A percentile compares a stretch with the other conserved stretches of the same genome.
phyloP scores from a whole-genome alignment of 331 rosid genomes.

The Saraca asoca region DNA sequence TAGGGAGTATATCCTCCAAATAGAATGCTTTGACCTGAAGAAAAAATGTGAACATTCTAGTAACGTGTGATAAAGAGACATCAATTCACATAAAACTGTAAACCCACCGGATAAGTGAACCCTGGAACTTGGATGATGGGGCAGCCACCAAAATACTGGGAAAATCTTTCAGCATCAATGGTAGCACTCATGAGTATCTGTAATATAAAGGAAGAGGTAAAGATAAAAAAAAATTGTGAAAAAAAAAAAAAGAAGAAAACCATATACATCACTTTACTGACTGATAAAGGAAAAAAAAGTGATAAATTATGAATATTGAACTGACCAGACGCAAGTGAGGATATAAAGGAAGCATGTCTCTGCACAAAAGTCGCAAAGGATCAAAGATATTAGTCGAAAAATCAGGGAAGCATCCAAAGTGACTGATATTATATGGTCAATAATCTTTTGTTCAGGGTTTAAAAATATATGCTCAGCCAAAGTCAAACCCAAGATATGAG shows the following conservation, averaged over 20 bases:
- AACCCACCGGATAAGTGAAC: conserved; percentile 82
- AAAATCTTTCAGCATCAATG: conserved; percentile 76
- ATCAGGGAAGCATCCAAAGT: conserved; percentile 29
- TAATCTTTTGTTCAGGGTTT: not conserved
- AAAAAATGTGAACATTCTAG: conserved; percentile 23
- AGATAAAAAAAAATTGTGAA: not conserved
- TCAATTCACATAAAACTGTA: conserved; percentile 31
- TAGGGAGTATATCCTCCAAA: conserved; percentile 89
- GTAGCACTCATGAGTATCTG: conserved; percentile 99
- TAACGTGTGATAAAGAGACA: conserved; percentile 24
- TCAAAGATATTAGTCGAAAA: conserved; percentile 23
- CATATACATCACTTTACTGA: not conserved
- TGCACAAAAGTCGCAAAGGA: conserved; percentile 49
- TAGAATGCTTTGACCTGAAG: conserved; percentile 73
- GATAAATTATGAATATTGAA: conserved; percentile 32
- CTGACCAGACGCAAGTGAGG: conserved; percentile 85
- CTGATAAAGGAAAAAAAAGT: conserved; percentile 19
- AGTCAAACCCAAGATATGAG: not conserved
- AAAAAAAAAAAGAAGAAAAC: too few species aligned
- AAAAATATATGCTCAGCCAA: not conserved
- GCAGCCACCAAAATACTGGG: conserved; percentile 92
- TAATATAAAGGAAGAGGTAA: conserved; percentile 24
- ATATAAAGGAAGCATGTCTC: conserved; percentile 81
- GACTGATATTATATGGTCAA: conserved; percentile 13
- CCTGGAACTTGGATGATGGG: conserved; percentile 89